A percentile compares a stretch with the other conserved stretches of the same genome.
Conservation (phyloP, 768 basidiomycete species). For the Lactarius trivialis region DNA sequence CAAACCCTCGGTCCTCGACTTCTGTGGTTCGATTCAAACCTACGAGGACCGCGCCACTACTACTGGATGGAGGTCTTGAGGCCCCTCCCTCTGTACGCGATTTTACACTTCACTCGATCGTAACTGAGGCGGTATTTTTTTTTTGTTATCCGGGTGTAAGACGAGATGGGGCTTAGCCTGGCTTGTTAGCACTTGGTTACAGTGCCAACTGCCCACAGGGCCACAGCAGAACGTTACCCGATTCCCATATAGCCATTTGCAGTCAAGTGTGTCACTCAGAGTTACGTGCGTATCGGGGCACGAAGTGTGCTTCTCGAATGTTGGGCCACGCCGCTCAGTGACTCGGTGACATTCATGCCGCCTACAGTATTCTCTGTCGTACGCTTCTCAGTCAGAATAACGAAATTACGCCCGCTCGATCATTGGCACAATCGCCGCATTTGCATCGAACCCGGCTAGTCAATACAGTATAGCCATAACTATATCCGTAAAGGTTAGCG, state of each 20-base stretch:
- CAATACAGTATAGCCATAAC: too few species aligned
- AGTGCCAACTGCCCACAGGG: too few species aligned
- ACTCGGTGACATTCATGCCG: too few species aligned
- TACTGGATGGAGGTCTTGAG: too few species aligned
- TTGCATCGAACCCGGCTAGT: neutral
- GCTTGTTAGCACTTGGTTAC: neutral
- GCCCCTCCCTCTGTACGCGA: too few species aligned
- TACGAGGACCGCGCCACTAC: too few species aligned
- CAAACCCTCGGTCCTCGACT: constrained; percentile 47
- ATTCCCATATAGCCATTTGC: neutral
- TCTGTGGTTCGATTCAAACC: constrained; percentile 49
- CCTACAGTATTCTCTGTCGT: neutral
- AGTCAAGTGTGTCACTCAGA: too few species aligned
- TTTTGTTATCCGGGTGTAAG: too few species aligned
- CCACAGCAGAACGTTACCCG: neutral
- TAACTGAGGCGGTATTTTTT: too few species aligned
- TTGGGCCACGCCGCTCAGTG: neutral
- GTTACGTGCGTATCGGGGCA: too few species aligned
- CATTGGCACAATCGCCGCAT: neutral
- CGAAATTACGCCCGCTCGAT: neutral
- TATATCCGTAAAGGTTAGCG: neutral
- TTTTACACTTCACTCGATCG: constrained; percentile 44
- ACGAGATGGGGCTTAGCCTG: neutral
- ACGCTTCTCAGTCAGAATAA: neutral
- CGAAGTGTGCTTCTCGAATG: neutral